Evolutionary conservation across 371 early-diverging fungal species (phyloP).

Genomic region (Mucor plumbeus): DNA sequence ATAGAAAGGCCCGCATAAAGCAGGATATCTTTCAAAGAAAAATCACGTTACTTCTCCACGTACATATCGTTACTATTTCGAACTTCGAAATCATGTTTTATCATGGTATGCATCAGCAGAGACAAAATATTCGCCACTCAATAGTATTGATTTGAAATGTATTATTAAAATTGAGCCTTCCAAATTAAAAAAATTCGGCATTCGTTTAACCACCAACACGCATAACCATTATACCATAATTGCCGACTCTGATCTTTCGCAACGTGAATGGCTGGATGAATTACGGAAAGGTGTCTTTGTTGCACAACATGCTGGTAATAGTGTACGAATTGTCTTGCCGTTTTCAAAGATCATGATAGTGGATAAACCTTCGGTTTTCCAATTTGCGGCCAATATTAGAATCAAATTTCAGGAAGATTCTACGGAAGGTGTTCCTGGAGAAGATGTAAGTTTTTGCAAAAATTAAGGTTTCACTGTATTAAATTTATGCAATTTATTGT

Average conservation of each 20-base stretch:
- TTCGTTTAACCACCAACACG: slow-evolving; percentile 55
- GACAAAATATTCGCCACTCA: slow-evolving; percentile 69
- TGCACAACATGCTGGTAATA: slow-evolving; percentile 64
- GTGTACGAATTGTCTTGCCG: slow-evolving; percentile 65
- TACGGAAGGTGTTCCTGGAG: slow-evolving; percentile 29
- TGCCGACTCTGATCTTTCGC: slow-evolving; percentile 56
- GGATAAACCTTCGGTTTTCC: slow-evolving; percentile 56
- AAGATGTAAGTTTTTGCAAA: slow-evolving; percentile 58
- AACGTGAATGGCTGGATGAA: slow-evolving; percentile 64
- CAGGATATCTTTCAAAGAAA: slow-evolving; percentile 70
- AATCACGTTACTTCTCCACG: slow-evolving; percentile 47
- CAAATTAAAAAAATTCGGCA: slow-evolving; percentile 49
- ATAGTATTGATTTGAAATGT: slow-evolving; percentile 66
- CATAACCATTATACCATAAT: slow-evolving; percentile 44
- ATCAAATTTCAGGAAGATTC: slow-evolving; percentile 53
- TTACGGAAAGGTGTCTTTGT: slow-evolving; percentile 65
- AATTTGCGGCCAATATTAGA: slow-evolving; percentile 62
- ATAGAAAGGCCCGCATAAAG: slow-evolving; percentile 60
- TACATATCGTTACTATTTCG: slow-evolving; percentile 70
- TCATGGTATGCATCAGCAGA: slow-evolving; percentile 68
- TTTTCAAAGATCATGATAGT: slow-evolving; percentile 55
- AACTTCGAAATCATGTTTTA: slow-evolving; percentile 66
- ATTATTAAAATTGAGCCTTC: slow-evolving; percentile 56
- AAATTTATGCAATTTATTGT: too few species aligned
- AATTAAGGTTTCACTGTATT: background rate